Conservation (phyloP, 164 flowering plant genomes). For the Vitis cinerea region DNA sequence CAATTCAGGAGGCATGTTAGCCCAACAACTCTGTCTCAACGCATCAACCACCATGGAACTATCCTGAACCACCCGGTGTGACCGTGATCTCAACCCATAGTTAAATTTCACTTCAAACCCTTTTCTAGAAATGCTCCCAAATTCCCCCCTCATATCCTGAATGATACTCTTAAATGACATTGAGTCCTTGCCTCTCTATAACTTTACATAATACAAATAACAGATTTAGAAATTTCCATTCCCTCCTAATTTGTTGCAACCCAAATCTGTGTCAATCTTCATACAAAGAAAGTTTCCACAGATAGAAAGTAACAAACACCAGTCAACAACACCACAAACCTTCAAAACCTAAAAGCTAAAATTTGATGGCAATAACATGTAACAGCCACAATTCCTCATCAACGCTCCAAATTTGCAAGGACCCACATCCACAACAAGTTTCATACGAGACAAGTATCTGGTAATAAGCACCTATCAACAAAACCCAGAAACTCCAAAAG, state of each 20-base stretch:
- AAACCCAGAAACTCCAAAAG: background rate
- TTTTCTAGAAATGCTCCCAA: slow-evolving; percentile 67
- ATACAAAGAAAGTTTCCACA: too few relatives aligned
- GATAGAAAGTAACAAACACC: too few relatives aligned
- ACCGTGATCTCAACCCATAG: slow-evolving; percentile 66
- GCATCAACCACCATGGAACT: slow-evolving; percentile 39
- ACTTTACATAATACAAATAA: background rate
- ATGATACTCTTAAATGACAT: slow-evolving; percentile 63
- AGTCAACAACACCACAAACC: too few relatives aligned
- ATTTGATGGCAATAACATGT: too few relatives aligned
- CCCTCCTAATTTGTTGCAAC: slow-evolving; percentile 2
- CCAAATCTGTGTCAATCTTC: background rate
- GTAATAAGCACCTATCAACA: background rate
- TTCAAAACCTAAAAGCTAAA: too few relatives aligned
- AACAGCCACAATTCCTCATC: too few relatives aligned
- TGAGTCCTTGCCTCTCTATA: background rate
- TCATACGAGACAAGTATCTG: background rate
- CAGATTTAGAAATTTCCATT: background rate
- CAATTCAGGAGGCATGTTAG: slow-evolving; percentile 71
- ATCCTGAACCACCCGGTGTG: slow-evolving; percentile 68
- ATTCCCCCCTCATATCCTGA: slow-evolving; percentile 73
- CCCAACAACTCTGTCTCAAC: slow-evolving; percentile 69
- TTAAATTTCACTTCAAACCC: slow-evolving; percentile 69
- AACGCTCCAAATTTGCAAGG: too few relatives aligned
- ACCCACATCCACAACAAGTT: slow-evolving; percentile 1